Base-by-base conservation (phyloP, 225 moss, liverwort and hornwort genomes). In the Asterella californica region DNA sequence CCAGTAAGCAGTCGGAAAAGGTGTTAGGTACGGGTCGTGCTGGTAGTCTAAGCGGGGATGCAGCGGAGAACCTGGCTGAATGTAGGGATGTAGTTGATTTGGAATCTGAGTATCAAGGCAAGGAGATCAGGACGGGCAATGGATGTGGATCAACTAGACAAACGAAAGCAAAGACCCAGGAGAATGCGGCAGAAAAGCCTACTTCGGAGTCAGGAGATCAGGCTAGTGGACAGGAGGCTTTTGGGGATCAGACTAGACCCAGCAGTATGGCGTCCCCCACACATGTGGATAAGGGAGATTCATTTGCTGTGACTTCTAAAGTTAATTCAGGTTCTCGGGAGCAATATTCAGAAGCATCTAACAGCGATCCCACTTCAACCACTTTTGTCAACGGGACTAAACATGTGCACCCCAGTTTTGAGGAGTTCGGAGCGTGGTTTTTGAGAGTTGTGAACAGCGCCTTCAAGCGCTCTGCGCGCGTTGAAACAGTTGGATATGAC, bases 381-480 rank as follows among this genome's bases (percentile, higher is more conserved):
- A 12, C 47, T 47, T 21, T 29, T 15, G 22, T 69, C 68, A 76
- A 61, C 21, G 72, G 24, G 75, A 62, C 66, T 38, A 47, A 61
- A 49, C 2, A 48, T 29, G 77, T 68, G 49, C 30, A 79, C 25
- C 87, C 87, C 27, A 84, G 69, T 38, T 82, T 87, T 34, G 25
- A 66, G 29, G 75, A 80, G 66, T 87, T 87, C 69, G 79, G 80
- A 70, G 74, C 38, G 29, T 87, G 87, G 87, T 80, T 82, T 66
- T 21, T 82, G 37, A 49, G 68, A 78, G 57, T 70, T 65, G 36
- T 87, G 29, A 77, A 76, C 64, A 75, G 69, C 70, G 76, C 82
- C 61, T 80, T 65, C 77, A 82, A 52, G 45, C 55, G 55, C 17
- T 84, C 78, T 49, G 79, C 69, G 37, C 70, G 79, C 45, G 65